A percentile compares a stretch with the other conserved stretches of the same genome.
Conservation (phyloP, 2,329 filamentous ascomycete species). For the Graphilbum ipis-grandicollis region DNA sequence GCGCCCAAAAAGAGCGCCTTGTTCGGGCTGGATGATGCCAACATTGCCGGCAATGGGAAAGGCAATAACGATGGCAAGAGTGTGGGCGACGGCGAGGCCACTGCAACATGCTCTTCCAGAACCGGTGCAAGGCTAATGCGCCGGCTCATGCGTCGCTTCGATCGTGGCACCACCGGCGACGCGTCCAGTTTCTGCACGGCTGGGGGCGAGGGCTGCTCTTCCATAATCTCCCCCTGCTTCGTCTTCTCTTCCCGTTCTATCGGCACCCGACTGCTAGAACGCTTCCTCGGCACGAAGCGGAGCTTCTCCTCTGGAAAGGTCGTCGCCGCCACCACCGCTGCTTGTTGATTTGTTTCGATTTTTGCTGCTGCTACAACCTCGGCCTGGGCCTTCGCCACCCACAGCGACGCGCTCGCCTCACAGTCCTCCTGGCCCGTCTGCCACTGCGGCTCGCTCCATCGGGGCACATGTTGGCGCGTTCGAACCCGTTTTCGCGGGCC, state of each 20-base stretch:
- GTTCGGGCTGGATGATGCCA: too few relatives aligned
- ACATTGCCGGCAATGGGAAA: too few relatives aligned
- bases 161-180: slow-evolving; percentile 7
- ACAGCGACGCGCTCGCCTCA: slow-evolving; percentile 4
- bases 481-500: slow-evolving; percentile 18
- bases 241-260: too few relatives aligned
- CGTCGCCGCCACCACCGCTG: neutral
- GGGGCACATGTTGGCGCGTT: slow-evolving; percentile 13
- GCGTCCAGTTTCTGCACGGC: neutral
- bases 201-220: neutral
- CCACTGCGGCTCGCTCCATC: slow-evolving; percentile 16
- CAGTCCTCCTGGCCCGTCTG: slow-evolving; percentile 5
- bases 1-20: neutral
- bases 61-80: too few relatives aligned
- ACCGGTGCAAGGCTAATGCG: slow-evolving; percentile 9
- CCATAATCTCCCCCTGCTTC: too few relatives aligned
- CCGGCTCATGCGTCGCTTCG: slow-evolving; percentile 13
- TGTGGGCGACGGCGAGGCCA: neutral
- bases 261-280: slow-evolving; percentile 16
- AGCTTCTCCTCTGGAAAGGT: slow-evolving; percentile 11
- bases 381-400: neutral
- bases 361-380: neutral
- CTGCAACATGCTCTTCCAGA: neutral
- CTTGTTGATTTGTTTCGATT: neutral
- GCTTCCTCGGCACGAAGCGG: slow-evolving; percentile 14